Base-by-base conservation (phyloP, 2,329 filamentous ascomycete genomes). In the Neonectria neomacrospora region DNA sequence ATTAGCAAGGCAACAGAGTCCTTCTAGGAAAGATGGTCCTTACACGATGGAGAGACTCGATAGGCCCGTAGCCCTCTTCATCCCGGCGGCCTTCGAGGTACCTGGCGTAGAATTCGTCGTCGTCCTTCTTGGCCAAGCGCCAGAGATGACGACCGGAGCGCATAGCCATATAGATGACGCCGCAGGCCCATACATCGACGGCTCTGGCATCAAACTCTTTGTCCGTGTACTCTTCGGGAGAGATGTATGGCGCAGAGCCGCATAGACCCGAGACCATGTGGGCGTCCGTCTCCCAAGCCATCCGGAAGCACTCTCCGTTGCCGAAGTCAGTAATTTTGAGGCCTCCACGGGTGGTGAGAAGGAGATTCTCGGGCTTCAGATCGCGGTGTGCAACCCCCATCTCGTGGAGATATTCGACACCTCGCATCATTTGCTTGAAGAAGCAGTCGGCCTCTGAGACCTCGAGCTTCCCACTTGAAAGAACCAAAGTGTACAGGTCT, bases 81-180 rank as follows among this genome's bases (percentile, higher is more conserved):
- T 97, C 94, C 75, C 93, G 91, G 56, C 96, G 89, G 30, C 96
- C 96, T 75, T 97, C 92, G 5, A 99, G 86, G 76, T 99, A 99
- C 44, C 94, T 91, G 67, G 92, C 92, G 76, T 97, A 99, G 73
- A 98, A 99, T 75, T 98, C 96, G 74, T 99, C 96, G 69, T 98
- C 95, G 58, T 97, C 94, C 80, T 94, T 96, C 79, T 95, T 95
- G 7, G 96, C 96, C n/a, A 97, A 89, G 58, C 94, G 91, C 96
- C 96, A 99, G 9, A 99, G 84, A 79, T 99, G 96, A 56, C 96
- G 88, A 6, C 96, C 96, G 2, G 95, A 98, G 62, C 96, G 88
- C 96, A 99, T 99, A 14, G 96, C 96, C 96, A 99, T 99, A 82
- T 99, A 99, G 64, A 99, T 99, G 54, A 99, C 96, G 76, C 96